A percentile compares a stretch with the other conserved stretches of the same genome.
Conservation (phyloP, 75 land plant species). For the Selaginella tamariscina region DNA sequence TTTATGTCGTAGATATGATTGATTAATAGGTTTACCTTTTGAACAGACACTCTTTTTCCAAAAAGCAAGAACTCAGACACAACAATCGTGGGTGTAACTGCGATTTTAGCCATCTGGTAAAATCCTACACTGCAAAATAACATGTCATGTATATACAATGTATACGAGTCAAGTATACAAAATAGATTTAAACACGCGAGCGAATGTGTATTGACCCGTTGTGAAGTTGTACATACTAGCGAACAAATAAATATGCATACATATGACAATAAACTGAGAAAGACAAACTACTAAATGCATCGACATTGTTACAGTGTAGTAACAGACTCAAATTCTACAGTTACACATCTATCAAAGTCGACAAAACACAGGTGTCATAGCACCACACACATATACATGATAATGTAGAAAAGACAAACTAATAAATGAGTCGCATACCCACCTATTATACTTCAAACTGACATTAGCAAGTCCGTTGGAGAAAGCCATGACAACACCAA, state of each 20-base stretch:
- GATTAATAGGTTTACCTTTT: slow-evolving; percentile 34
- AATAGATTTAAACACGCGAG: no score
- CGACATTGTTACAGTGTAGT: no score
- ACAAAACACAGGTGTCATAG: no score
- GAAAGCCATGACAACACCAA: slow-evolving; percentile 69
- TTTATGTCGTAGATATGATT: no score
- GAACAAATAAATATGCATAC: neutral
- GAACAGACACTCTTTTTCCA: slow-evolving; percentile 37
- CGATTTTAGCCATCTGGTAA: slow-evolving; percentile 94
- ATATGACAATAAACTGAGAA: no score
- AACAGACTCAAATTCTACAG: no score
- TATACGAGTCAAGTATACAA: no score
- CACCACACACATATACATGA: neutral
- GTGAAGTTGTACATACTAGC: neutral
- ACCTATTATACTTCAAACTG: slow-evolving; percentile 86
- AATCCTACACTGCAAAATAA: slow-evolving; percentile 84
- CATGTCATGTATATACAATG: no score
- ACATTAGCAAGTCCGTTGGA: slow-evolving; percentile 85
- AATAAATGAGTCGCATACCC: slow-evolving; percentile 17
- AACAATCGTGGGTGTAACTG: slow-evolving; percentile 86
- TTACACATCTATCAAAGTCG: no score
- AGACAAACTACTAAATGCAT: no score
- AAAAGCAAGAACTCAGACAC: slow-evolving; percentile 55
- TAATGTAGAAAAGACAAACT: neutral
- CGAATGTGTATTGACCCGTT: no score